Conservation (phyloP, 1,284 basidiomycete species). For the Gomphus bonarii region DNA sequence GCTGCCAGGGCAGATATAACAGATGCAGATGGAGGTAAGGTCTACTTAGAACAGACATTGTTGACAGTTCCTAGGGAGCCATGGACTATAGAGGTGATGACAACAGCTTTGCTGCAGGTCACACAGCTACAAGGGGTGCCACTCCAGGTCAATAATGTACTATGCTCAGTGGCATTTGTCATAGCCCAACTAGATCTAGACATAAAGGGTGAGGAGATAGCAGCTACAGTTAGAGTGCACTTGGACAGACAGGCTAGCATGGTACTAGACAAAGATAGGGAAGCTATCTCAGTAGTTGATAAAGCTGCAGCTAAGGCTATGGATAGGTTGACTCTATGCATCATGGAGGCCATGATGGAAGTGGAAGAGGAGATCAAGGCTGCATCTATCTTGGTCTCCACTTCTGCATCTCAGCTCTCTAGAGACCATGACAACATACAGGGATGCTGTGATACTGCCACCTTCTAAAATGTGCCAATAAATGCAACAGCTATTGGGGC, state of each 20-base stretch:
- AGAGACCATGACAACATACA: not conserved
- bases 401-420: not conserved
- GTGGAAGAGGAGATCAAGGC: not conserved
- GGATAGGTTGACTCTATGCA: too few relatives aligned
- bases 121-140: not conserved
- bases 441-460: too few relatives aligned
- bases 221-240: too few relatives aligned
- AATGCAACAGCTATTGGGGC: not conserved
- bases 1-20: not conserved
- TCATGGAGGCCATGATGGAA: too few relatives aligned
- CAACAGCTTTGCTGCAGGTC: not conserved
- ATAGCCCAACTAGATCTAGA: not conserved
- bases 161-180: too few relatives aligned
- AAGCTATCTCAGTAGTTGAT: too few relatives aligned
- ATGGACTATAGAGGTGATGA: not conserved
- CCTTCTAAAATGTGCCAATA: too few relatives aligned
- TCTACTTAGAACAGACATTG: not conserved
- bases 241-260: too few relatives aligned
- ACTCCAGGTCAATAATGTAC: not conserved
- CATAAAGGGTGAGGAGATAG: too few relatives aligned
- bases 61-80: not conserved
- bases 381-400: not conserved
- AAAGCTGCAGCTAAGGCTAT: too few relatives aligned
- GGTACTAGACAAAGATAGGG: too few relatives aligned
- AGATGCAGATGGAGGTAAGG: not conserved